Base-by-base conservation (phyloP, 139 green algal genomes). In the Yamagishiella unicocca region DNA sequence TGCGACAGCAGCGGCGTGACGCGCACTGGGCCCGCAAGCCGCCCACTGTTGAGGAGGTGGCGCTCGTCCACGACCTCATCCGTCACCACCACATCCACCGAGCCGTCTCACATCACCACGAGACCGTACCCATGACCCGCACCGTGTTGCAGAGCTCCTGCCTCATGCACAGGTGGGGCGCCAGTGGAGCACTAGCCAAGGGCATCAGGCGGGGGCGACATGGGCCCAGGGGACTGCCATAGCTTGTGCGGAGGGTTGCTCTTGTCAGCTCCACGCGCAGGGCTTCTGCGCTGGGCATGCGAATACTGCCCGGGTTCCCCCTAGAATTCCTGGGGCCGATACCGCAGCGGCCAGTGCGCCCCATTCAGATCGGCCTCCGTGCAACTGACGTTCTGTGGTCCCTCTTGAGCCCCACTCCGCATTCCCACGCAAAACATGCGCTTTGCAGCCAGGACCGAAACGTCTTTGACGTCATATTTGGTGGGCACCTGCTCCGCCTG, bases 401-500 rank as follows among this genome's bases (percentile, higher is more conserved):
- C n/a, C n/a, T n/a, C n/a, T n/a, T n/a, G n/a, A n/a, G n/a, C n/a
- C n/a, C n/a, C n/a, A n/a, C n/a, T n/a, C n/a, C n/a, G n/a, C 50
- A 58, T 17, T 58, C 14, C 17, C 17, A 17, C 50, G 50, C 50
- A 58, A 58, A 38, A 58, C 38, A 78, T 35, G 22, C 27, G 17
- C 54, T 29, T 22, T 29, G 45, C 68, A 87, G 82, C 53, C 90
- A 93, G 53, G 90, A 93, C 77, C 78, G 90, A 27, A 93, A 93
- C 83, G 82, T 81, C 8, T 85, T 73, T 29, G 71, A 89, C 46
- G 80, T 76, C 82, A 90, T 93, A 40, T 93, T 93, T 45, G 90
- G 87, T 0, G 87, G 90, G 42, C 90, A 93, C 83, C 71, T 93
- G 76, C 83, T 93, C 70, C 72, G 90, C 2, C 77, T 91, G 31